Base-by-base conservation (phyloP, 2,329 filamentous ascomycete species). In the Penicillium sp. region DNA sequence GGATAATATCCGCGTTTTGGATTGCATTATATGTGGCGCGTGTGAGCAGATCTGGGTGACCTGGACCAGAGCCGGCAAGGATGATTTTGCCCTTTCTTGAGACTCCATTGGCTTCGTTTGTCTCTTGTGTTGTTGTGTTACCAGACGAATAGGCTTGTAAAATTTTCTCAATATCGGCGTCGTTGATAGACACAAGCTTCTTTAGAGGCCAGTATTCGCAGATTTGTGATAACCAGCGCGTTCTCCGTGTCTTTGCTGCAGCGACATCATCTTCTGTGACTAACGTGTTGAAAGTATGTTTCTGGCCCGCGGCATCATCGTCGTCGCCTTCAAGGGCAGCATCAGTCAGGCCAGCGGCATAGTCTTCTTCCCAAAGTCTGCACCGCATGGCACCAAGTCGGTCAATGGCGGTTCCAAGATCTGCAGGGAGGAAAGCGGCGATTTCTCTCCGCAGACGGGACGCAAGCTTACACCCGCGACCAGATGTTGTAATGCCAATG, bases 141-240 rank as follows among this genome's bases (percentile, higher is more conserved):
- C 67, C 68, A 21, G 73, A 66, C 10, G 71, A 75, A 55, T 96
- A 96, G 2, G 90, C 87, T 60, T 84, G 79, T n/a, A 99, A 81
- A 0, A 98, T 85, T 13, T 78, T 74, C 16, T 90, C 86, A 7
- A 97, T 87, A 65, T 98, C 93, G 9, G 83, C 82, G 67, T 96
- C 91, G 3, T 84, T 88, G 61, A 98, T 88, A 42, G 83, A 82
- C 8, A 92, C 91, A 1, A 99, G 83, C 19, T 90, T 86, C 61
- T 87, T 87, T 26, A 99, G 81, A 1, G 95, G 93, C 95, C 95
- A 99, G 77, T 99, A 99, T 79, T 99, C 95, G 81, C 95, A 99
- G 52, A 99, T 91, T 72, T 99, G 95, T 21, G 90, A 86, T 1
- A 99, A 81, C 95, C 95, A 99, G 56, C 95, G 85, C 81, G 96